Percentiles rank a stretch among this genome's conserved stretches.
These are phyloP conservation scores for Miscanthus lutarioriparius DNA, from an alignment of 176 grass and related monocot genomes.

Conservation along the genomic window DNA sequence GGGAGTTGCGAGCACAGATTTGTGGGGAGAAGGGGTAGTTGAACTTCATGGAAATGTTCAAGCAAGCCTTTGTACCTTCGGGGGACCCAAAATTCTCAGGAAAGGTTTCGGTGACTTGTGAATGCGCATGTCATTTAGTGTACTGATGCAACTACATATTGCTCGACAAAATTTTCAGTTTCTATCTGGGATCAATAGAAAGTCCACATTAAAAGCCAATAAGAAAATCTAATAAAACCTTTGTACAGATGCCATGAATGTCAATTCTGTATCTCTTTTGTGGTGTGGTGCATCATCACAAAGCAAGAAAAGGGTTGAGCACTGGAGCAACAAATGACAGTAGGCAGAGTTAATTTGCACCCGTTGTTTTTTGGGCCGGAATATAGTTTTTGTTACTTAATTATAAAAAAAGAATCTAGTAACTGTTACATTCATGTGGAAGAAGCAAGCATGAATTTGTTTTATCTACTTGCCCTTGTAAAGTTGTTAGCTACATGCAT, in stretches of 20 bases:
- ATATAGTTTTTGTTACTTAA: not conserved
- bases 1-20: too few species aligned
- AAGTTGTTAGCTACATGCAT: conserved; percentile 6
- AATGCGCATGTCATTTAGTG: not conserved
- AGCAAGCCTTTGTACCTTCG: not conserved
- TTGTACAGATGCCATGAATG: not conserved
- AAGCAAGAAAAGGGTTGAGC: not conserved
- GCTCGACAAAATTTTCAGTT: not conserved
- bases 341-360: not conserved
- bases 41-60: not conserved
- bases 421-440: not conserved
- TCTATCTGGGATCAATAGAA: not conserved
- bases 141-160: not conserved
- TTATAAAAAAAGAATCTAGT: not conserved
- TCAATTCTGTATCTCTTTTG: not conserved
- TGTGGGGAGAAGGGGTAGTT: not conserved
- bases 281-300: not conserved
- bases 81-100: not conserved
- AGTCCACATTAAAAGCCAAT: not conserved
- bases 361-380: not conserved
- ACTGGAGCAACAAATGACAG: not conserved
- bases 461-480: not conserved
- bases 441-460: not conserved
- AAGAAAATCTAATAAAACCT: not conserved
- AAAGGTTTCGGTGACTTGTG: not conserved